Evolutionary conservation across 306 rosid genomes (phyloP).

Genomic region (Prunus armeniaca): DNA sequence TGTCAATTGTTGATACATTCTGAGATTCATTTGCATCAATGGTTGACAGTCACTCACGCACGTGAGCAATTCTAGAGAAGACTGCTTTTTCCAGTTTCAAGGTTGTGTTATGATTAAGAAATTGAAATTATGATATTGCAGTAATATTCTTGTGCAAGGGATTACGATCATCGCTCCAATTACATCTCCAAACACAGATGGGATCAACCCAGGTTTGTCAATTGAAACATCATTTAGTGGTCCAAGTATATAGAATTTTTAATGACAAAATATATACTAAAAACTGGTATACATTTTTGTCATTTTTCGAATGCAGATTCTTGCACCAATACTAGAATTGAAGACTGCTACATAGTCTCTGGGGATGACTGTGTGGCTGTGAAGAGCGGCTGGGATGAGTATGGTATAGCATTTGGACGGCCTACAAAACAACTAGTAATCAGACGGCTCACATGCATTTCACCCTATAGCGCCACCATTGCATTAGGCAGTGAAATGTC

Average conservation of each 20-base stretch:
- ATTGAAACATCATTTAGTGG: not conserved
- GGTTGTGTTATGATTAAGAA: not conserved
- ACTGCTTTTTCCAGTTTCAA: not conserved
- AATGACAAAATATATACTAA: not conserved
- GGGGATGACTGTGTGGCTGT: slow-evolving; percentile 55
- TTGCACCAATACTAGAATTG: slow-evolving; percentile 48
- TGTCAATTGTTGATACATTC: not conserved
- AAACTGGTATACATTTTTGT: not conserved
- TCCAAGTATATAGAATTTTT: not conserved
- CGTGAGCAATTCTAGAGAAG: not conserved
- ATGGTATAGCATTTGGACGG: slow-evolving; percentile 42
- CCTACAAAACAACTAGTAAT: slow-evolving; percentile 44
- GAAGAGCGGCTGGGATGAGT: slow-evolving; percentile 58
- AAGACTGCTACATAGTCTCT: slow-evolving; percentile 49
- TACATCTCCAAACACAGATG: slow-evolving; percentile 49
- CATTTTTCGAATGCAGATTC: slow-evolving; percentile 29
- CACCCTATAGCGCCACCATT: slow-evolving; percentile 45
- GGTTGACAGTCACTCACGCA: not conserved
- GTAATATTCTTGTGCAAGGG: slow-evolving; percentile 44
- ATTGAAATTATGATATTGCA: slow-evolving; percentile 12
- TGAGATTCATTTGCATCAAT: not conserved
- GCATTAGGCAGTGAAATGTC: slow-evolving; percentile 57
- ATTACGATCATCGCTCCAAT: slow-evolving; percentile 48
- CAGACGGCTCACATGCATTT: slow-evolving; percentile 43
- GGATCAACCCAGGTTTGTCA: slow-evolving; percentile 46